Evolutionary conservation across 352 stramenopile species (phyloP).

Genomic region (Globisporangium megalacanthum): DNA sequence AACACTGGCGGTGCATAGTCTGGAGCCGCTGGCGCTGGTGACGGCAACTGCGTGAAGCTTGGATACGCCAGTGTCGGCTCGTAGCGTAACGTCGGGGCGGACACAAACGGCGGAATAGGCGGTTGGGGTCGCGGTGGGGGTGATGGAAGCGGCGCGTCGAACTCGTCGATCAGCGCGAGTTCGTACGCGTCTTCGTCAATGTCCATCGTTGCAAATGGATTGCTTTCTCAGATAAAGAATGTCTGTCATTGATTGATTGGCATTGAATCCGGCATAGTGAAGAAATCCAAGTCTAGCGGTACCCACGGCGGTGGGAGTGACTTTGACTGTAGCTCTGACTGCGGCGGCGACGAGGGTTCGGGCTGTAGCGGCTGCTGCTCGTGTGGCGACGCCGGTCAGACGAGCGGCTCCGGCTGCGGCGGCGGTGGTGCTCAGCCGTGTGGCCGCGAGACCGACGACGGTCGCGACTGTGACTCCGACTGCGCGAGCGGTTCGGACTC

Average conservation of each 20-base stretch:
- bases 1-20: background rate
- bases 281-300: constrained; percentile 6
- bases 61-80: background rate
- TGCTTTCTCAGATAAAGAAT: background rate
- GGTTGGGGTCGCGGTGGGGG: background rate
- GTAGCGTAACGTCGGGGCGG: constrained; percentile 3
- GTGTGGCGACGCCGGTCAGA: background rate
- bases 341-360: background rate
- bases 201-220: constrained; percentile 1
- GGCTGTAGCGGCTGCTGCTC: constrained; percentile 1
- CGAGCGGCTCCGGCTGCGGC: constrained; percentile 18
- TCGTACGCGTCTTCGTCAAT: constrained; percentile 29
- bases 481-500: constrained; percentile 6
- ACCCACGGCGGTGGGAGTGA: constrained; percentile 5
- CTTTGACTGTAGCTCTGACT: constrained; percentile 9
- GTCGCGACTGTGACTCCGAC: constrained; percentile 11
- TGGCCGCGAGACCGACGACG: constrained; percentile 15
- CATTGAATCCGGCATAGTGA: background rate
- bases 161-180: constrained; percentile 59
- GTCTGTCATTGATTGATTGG: background rate
- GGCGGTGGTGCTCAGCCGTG: background rate
- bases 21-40: background rate
- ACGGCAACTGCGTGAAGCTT: background rate
- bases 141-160: constrained; percentile 26
- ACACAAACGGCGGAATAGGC: background rate